Conservation (phyloP, 352 stramenopile species). For the Globisporangium cederbergense region DNA sequence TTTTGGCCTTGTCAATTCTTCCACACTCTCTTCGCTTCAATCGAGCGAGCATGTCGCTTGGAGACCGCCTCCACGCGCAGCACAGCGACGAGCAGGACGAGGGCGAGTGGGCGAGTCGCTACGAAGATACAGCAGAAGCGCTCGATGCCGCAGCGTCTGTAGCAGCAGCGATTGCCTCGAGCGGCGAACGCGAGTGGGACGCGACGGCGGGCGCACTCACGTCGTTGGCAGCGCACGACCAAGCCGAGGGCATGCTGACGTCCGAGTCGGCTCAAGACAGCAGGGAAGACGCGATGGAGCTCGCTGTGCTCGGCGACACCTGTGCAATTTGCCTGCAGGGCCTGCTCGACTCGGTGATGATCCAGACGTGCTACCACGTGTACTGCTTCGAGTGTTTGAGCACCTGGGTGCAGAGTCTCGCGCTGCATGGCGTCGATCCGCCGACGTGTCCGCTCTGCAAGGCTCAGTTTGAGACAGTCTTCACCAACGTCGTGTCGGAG, state of each 20-base stretch:
- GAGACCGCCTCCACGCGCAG: constrained; percentile 19
- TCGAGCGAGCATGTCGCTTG: constrained; percentile 32
- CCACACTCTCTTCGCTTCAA: neutral
- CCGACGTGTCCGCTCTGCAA: constrained; percentile 75
- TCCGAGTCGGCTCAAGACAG: constrained; percentile 15
- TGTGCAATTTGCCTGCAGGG: constrained; percentile 71
- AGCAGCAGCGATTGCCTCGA: constrained; percentile 1
- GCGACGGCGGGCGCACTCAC: constrained; percentile 15
- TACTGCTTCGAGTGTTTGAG: constrained; percentile 71
- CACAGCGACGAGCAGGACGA: constrained; percentile 32
- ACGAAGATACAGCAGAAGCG: constrained; percentile 15
- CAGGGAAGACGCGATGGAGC: constrained; percentile 25
- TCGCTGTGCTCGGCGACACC: constrained; percentile 62
- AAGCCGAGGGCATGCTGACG: constrained; percentile 7
- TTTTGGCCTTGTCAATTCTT: neutral
- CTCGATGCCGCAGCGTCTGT: constrained; percentile 2
- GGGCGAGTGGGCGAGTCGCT: constrained; percentile 41
- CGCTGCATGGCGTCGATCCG: constrained; percentile 44
- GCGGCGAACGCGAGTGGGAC: constrained; percentile 20
- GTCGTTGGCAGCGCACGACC: constrained; percentile 19
- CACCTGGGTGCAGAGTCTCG: constrained; percentile 55
- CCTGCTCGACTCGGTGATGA: constrained; percentile 54
- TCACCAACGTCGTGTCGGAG: constrained; percentile 64
- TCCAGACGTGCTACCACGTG: constrained; percentile 61
- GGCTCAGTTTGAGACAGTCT: constrained; percentile 45